Base-by-base conservation (phyloP, 495 filamentous ascomycete species). In the Hypoxylon subgilvum region DNA sequence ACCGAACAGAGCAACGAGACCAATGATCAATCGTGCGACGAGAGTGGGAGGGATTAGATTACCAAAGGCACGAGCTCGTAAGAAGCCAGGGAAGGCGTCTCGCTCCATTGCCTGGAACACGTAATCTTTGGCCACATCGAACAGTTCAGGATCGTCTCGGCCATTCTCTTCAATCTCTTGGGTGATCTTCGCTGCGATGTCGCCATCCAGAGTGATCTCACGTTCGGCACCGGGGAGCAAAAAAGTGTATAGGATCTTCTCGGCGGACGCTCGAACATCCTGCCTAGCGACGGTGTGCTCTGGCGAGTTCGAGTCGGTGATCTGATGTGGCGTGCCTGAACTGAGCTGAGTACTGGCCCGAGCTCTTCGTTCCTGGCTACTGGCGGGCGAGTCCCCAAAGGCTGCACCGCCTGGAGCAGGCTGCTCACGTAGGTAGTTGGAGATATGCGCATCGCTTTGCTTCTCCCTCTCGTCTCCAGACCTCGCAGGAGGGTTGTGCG, bases 51-150 rank as follows among this genome's bases (percentile, higher is more conserved):
- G 94, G 16, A 97, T 90, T 1, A 98, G 78, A 67, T 98, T 98
- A 32, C 95, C 95, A 10, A 98, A 81, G 5, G 92, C 94, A 76
- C 97, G 97, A 66, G 89, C 87, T 63, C 91, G 86, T 58, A 98
- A 82, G 79, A 98, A 98, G 17, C 92, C 92, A 3, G 94, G 94
- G 73, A 96, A 98, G 10, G 94, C 94, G 74, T 97, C 94, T 34
- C 95, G 86, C 73, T 99, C 94, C 95, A 99, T 99, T 2, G 94
- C 94, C 69, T 97, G 95, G 73, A 97, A 99, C 39, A 96, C 93
- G 69, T 97, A 99, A 75, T 99, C 95, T 73, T 97, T 97, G 19
- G 94, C 94, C 2, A 88, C 86, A 69, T 97, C 93, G 59, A 99
- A 99, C 8, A 99, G 86, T 69, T 97, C 94, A 1, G 94, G 94